phyloP scores from a whole-genome alignment of 345 rosid species.

The Theobroma cacao region DNA sequence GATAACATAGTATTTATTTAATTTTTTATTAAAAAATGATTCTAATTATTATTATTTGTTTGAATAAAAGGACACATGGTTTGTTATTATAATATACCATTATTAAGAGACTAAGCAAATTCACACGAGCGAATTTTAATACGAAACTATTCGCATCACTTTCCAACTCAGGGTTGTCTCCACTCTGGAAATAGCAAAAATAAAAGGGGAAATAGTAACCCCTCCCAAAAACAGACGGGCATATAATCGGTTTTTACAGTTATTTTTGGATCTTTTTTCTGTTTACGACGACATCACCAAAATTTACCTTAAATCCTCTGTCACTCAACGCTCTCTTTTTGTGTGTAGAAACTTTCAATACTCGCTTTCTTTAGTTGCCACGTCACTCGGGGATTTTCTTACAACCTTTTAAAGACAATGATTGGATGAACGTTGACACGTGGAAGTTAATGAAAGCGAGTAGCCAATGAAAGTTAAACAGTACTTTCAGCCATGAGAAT shows the following conservation, averaged over 20 bases:
- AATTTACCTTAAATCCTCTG: background rate
- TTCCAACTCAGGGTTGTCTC: background rate
- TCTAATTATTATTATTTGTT: too few relatives aligned
- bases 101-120: background rate
- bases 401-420: background rate
- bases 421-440: background rate
- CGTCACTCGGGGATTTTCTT: background rate
- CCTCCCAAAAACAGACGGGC: background rate
- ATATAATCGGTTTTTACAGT: constrained; percentile 4
- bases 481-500: background rate
- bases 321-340: background rate
- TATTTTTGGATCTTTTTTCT: background rate
- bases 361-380: background rate
- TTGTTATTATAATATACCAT: too few relatives aligned
- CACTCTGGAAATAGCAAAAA: background rate
- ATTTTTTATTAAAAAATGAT: too few relatives aligned
- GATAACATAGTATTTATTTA: too few relatives aligned
- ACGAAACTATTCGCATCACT: background rate
- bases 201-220: background rate
- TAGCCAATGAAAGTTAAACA: background rate
- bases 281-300: background rate
- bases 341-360: background rate
- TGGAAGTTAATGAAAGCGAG: background rate
- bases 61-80: too few relatives aligned
- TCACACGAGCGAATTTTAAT: background rate